Evolutionary conservation across 2,329 filamentous ascomycete species (phyloP), one percentile per base, ranked within the genome.

Genomic region (Teratosphaeria viscida): DNA sequence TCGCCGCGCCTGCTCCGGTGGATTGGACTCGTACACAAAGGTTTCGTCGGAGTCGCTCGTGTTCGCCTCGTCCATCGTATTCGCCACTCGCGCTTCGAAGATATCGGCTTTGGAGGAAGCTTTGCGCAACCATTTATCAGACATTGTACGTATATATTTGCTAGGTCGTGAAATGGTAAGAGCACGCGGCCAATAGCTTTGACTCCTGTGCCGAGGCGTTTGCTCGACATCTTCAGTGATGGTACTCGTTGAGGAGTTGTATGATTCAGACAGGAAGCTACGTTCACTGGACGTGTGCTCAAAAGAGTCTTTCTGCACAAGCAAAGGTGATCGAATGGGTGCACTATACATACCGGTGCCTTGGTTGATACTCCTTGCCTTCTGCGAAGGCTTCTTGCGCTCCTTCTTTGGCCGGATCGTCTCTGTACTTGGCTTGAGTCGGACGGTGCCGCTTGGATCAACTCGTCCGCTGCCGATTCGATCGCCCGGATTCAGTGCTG

Each of bases 21-120:
- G 94, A 70, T 99, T 99, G 29, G 94, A 97, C 74, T 99, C 94
- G 76, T 99, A 99, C 16, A 99, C 94, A 74, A 97, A 99, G 0
- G 94, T 97, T 75, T 97, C 94, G 69, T 96, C 94, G 1, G 92
- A 97, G 73, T 99, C 94, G 5, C 92, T 96, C 12, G 92, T 95
- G 73, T 96, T 89, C 53, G 90, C 91, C 73, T 97, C 92, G 72
- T 97, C 92, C 57, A 99, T 91, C 8, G 92, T 92, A 72, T 87
- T 96, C 56, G 92, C 92, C 66, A 99, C 91, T 71, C 95, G 95
- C 66, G 92, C 91, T 77, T 97, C 94, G 72, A 99, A 99, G 57
- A 97, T 91, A 75, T 99, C 94, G 71, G 94, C 92, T 78, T 97
- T 97, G 61, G 92, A 95, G 16, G 91, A 94, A 61, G 87, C 90